Evolutionary conservation across 768 basidiomycete species (phyloP), one percentile per base, ranked within the genome.

Genomic region (Cyathus striatus): DNA sequence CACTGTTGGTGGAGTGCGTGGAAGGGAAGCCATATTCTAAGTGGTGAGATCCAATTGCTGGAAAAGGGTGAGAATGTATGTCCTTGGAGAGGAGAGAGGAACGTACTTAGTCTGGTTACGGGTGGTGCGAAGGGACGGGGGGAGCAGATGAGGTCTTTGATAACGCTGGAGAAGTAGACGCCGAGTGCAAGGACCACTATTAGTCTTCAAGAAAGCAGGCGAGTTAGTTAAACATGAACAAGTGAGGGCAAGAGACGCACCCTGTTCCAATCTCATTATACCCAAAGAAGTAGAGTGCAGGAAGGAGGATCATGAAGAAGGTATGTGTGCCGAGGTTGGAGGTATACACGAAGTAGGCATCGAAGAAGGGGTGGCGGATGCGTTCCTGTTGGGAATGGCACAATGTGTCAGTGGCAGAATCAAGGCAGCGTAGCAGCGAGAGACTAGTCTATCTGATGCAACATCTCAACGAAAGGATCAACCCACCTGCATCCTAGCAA

Each of bases 11-110:
- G 2, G 90, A 88, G 55, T 99, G 95, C 0, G 94, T 96, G 0
- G 92, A 95, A 0, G 93, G 94, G 56, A 97, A 95, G 18, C 95
- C 95, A 52, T 95, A 95, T 65, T 95, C 92, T 2, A 90, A 73
- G 51, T 91, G 88, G 54, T 90, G 87, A 1, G 68, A 75, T 12
- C 87, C 84, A 40, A 90, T 82, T 4, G 83, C 86, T 90, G 50
- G 23, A 24, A 27, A 13, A 6, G 9, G 43, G 27, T 38, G 27
- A 22, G 41, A 35, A 17, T 40, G 16, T 39, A 49, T 20, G 4
- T 23, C 17, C 21, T 30, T 34, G 16, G 42, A 17, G 12, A 4
- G 7, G 20, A 26, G 10, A 26, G 38, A 30, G 33, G 20, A 17
- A 53, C 85, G 51, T 52, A 94, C 92, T 86, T 5, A 95, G 68